Evolutionary conservation across 1,284 basidiomycete species (phyloP), one percentile per base, ranked within the genome.

Genomic region (Austroboletus niveus): DNA sequence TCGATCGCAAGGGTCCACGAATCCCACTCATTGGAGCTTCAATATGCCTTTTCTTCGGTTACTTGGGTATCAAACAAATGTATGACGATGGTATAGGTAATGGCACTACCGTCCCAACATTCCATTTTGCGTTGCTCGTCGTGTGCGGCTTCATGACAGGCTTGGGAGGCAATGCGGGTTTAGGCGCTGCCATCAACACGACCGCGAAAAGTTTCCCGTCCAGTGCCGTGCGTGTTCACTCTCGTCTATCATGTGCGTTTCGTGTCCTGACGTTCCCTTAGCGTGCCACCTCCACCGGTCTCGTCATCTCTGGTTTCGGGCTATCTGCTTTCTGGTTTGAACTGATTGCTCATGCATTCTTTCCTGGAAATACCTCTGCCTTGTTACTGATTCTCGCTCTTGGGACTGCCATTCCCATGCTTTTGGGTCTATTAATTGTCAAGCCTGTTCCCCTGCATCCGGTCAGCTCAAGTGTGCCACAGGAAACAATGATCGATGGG

Each of bases 291-390:
- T 80, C 85, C 1, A 89, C 86, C 2, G 85, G 85, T 4, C 65
- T 89, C 14, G 89, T 92, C 20, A 72, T 91, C 15, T 88, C 88
- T 0, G 91, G 88, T n/a, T 92, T 91, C 54, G 91, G 91, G 0
- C 76, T 93, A 6, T 90, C 87, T 8, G 91, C 90, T 0, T 92
- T 92, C 70, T 73, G 87, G 52, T 93, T 92, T 70, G 85, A 85
- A 22, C 76, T 80, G 0, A 65, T 90, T 17, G 82, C 86, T 0
- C 83, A 89, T 51, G 57, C 75, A 0, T 60, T 85, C 29, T 92
- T 82, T 57, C 82, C 85, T 0, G 89, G 87, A 0, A 76, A 90
- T 58, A 89, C 86, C 0, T 82, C 81, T 4, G 79, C 80, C 5
- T 84, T 92, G 51, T 70, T 93, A 4, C 71, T 84, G 0, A 64